Percentiles rank a stretch among this genome's conserved stretches.
Conservation (phyloP, 2,329 filamentous ascomycete species). For the Aspergillus cejpii region DNA sequence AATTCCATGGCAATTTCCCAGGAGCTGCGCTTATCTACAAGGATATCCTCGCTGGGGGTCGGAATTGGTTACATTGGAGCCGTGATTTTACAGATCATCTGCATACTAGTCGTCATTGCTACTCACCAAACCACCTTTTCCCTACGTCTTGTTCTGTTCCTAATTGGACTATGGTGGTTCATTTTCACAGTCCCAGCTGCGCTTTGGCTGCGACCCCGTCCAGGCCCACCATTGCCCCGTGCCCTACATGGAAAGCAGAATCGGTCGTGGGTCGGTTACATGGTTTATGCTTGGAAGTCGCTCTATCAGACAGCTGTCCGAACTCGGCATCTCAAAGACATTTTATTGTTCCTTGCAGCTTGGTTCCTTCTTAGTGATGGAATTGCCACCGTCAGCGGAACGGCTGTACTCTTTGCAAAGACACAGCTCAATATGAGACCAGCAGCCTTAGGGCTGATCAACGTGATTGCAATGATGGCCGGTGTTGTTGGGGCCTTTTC, state of each 20-base stretch:
- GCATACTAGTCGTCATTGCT: slow-evolving; percentile 67
- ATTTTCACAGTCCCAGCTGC: slow-evolving; percentile 82
- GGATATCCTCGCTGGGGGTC: slow-evolving; percentile 86
- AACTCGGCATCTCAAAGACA: slow-evolving; percentile 67
- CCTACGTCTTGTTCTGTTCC: slow-evolving; percentile 75
- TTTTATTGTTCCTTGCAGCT: slow-evolving; percentile 76
- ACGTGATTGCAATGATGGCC: slow-evolving; percentile 77
- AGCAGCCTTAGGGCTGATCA: slow-evolving; percentile 83
- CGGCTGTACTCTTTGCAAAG: slow-evolving; percentile 92
- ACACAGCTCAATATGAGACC: slow-evolving; percentile 85
- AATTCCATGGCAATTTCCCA: slow-evolving; percentile 39
- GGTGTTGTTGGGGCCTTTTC: slow-evolving; percentile 84
- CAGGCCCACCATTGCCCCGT: slow-evolving; percentile 68
- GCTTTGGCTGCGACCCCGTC: slow-evolving; percentile 78
- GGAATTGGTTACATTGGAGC: slow-evolving; percentile 89
- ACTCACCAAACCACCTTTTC: slow-evolving; percentile 76
- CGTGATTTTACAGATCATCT: slow-evolving; percentile 72
- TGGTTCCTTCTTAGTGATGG: slow-evolving; percentile 96
- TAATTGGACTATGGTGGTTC: slow-evolving; percentile 90
- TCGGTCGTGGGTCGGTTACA: slow-evolving; percentile 62
- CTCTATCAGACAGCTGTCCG: slow-evolving; percentile 72
- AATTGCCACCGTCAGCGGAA: slow-evolving; percentile 89
- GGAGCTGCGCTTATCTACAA: slow-evolving; percentile 76
- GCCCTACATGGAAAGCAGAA: slow-evolving; percentile 29
- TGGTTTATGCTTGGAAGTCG: slow-evolving; percentile 77